Base-by-base conservation (phyloP, 192 early-diverging fungal species). In the Umbelopsis sp. region DNA sequence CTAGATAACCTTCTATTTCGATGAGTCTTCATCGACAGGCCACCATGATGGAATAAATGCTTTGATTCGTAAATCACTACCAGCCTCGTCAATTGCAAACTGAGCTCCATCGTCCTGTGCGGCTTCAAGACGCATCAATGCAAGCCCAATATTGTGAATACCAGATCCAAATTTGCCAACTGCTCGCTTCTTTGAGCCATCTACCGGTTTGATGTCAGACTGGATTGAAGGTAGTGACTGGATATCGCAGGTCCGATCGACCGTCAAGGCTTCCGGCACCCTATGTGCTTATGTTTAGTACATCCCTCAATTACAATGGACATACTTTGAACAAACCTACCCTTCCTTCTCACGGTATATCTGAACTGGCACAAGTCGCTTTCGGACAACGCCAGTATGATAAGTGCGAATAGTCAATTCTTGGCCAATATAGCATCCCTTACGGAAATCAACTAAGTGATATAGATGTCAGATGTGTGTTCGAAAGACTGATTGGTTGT, bases 381-480 rank as follows among this genome's bases (percentile, higher is more conserved):
- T 98, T 50, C 97, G 88, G 47, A 91, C 93, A 6, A 95, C 93
- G 17, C 97, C 97, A 29, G 91, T 95, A 74, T 98, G 95, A 71
- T 98, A 91, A 12, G 96, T 99, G 52, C 97, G 85, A 78, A 97
- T 97, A 0, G 97, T 99, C 74, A 99, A 89, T 78, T 98, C 97
- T 78, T 99, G 97, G 16, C 97, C 97, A 31, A 98, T 88, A 72
- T 99, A 99, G 81, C 97, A 99, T 2, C 97, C 97, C 83, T 99
- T 99, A 67, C 85, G 82, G 82, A 97, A 99, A 79, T 98, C 94
- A 65, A 99, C 95, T 94, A 71, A 49, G 21, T 32, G 34, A n/a
- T 50, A 50, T 20, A 36, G n/a, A 29, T 24, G 16, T 41, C 8
- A 66, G 14, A 26, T 36, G 32, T 12, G 16, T 22, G n/a, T 20